Evolutionary conservation across 345 rosid genomes (phyloP).

Genomic region (Dimocarpus longan): DNA sequence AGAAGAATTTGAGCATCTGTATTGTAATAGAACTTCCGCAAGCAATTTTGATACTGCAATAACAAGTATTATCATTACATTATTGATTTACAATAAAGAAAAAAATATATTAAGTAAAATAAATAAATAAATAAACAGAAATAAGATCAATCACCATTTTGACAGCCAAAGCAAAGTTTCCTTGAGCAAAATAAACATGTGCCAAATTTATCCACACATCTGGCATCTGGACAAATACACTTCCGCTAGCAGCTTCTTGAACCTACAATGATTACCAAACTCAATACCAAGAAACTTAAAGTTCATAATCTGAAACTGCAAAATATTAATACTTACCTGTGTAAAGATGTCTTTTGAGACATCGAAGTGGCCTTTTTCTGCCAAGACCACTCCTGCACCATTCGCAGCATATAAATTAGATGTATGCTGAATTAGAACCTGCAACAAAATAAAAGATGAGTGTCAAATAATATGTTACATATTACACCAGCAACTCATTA

Average conservation of each 20-base stretch:
- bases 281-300: constrained; percentile 12
- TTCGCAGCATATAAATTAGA: constrained; percentile 96
- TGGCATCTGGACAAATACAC: constrained; percentile 92
- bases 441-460: constrained; percentile 16
- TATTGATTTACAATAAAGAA: constrained; percentile 5
- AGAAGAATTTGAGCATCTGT: constrained; percentile 94
- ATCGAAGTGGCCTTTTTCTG: constrained; percentile 96
- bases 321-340: constrained; percentile 50
- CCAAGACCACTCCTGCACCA: constrained; percentile 94
- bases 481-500: neutral
- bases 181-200: constrained; percentile 96
- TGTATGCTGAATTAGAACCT: constrained; percentile 92
- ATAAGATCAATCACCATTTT: constrained; percentile 74
- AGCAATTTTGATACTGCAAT: constrained; percentile 95
- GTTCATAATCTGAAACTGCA: constrained; percentile 16
- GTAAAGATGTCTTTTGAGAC: constrained; percentile 95
- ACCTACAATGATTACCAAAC: constrained; percentile 50
- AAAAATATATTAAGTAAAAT: neutral
- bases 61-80: constrained; percentile 14
- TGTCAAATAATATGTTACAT: neutral
- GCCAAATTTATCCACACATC: constrained; percentile 99
- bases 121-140: neutral
- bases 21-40: constrained; percentile 85
- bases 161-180: constrained; percentile 90
- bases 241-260: constrained; percentile 99